Evolutionary conservation across 2,329 filamentous ascomycete genomes (phyloP).

Genomic region (Ascochyta rabiei): DNA sequence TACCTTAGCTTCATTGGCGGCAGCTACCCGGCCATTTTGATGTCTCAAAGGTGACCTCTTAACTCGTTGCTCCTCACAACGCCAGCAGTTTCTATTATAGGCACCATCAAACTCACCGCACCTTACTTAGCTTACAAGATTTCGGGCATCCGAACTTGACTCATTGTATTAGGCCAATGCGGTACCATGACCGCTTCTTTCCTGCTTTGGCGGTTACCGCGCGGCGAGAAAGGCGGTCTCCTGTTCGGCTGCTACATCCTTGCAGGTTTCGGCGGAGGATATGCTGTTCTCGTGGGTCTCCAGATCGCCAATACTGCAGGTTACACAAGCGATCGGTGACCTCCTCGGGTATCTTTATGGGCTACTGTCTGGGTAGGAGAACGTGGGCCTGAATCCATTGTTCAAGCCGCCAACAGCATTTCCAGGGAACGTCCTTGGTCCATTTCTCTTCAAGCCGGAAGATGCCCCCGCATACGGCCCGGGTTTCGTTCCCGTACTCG

Average conservation of each 20-base stretch:
- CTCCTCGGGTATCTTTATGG: constrained; percentile 58
- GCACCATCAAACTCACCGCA: constrained; percentile 30
- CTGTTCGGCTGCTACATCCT: constrained; percentile 59
- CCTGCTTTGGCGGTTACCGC: constrained; percentile 54
- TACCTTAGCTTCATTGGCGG: constrained; percentile 57
- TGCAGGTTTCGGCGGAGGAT: constrained; percentile 54
- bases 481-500: constrained; percentile 52
- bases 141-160: constrained; percentile 37
- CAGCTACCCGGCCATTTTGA: constrained; percentile 53
- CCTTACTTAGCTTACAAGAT: constrained; percentile 35
- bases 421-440: constrained; percentile 45
- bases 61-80: constrained; percentile 36
- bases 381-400: neutral
- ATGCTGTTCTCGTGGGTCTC: constrained; percentile 59
- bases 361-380: constrained; percentile 56
- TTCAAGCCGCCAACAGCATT: neutral
- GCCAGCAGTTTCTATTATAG: constrained; percentile 33
- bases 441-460: constrained; percentile 27
- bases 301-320: constrained; percentile 59
- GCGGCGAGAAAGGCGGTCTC: constrained; percentile 50
- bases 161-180: constrained; percentile 32
- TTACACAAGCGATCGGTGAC: constrained; percentile 58
- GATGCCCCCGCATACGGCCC: constrained; percentile 39
- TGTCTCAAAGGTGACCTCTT: constrained; percentile 54
- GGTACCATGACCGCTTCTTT: constrained; percentile 52